phyloP scores from a whole-genome alignment of 176 grass and related monocot genomes.

The Aechmea fasciata region DNA sequence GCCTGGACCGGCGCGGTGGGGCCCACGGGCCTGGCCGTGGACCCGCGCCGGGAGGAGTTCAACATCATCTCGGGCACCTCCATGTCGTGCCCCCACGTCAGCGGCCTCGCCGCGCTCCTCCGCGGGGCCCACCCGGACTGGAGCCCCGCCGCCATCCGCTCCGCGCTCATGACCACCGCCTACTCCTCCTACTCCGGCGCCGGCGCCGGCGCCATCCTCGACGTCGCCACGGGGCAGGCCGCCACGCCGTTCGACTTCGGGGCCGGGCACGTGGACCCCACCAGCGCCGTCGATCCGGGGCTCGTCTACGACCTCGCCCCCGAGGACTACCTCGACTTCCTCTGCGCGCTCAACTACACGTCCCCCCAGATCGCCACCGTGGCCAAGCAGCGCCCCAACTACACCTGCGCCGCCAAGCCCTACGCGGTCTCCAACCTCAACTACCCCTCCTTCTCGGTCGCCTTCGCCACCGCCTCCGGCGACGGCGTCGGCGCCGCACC shows the following conservation, averaged over 20 bases:
- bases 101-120: conserved; percentile 60
- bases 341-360: conserved; percentile 79
- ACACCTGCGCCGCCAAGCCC: conserved; percentile 30
- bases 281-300: conserved; percentile 44
- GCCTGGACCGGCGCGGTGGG: conserved; percentile 59
- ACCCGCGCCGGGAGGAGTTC: conserved; percentile 46
- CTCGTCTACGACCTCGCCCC: conserved; percentile 58
- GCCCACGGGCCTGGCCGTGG: conserved; percentile 51
- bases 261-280: conserved; percentile 65
- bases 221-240: conserved; percentile 43
- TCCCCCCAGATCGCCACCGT: conserved; percentile 59
- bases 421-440: conserved; percentile 59
- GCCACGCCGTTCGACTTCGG: conserved; percentile 83
- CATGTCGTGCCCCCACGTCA: conserved; percentile 89
- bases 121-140: conserved; percentile 54
- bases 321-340: conserved; percentile 71
- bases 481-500: conserved; percentile 8
- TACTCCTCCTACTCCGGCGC: conserved; percentile 41
- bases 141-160: conserved; percentile 64
- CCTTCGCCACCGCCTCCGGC: conserved; percentile 44
- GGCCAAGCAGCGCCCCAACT: conserved; percentile 27
- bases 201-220: conserved; percentile 29
- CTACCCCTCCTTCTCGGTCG: conserved; percentile 77
- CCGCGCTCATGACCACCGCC: conserved; percentile 91
- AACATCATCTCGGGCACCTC: conserved; percentile 96